phyloP scores from a whole-genome alignment of 495 filamentous ascomycete genomes.

The Penicillium nucicola region DNA sequence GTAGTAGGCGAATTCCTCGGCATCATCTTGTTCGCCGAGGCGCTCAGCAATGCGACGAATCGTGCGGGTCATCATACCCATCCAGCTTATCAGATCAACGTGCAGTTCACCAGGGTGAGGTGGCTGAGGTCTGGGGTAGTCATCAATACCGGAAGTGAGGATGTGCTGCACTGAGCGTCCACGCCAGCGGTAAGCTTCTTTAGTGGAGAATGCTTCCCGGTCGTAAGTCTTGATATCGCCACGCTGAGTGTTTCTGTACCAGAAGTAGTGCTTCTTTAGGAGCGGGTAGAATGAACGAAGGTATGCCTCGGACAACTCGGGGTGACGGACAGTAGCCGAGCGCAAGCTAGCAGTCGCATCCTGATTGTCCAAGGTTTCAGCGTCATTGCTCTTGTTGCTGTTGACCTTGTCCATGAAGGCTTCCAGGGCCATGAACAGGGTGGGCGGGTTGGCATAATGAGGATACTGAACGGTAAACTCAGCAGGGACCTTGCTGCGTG shows the following conservation, averaged over 20 bases:
- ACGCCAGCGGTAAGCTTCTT: slow-evolving; percentile 94
- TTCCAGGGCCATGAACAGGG: slow-evolving; percentile 85
- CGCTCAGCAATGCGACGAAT: slow-evolving; percentile 73
- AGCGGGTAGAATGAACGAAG: slow-evolving; percentile 85
- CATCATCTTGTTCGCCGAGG: slow-evolving; percentile 72
- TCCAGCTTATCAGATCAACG: slow-evolving; percentile 92
- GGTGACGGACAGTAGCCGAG: slow-evolving; percentile 61
- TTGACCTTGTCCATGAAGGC: slow-evolving; percentile 74
- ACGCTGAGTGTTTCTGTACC: slow-evolving; percentile 89
- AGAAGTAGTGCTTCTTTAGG: slow-evolving; percentile 84
- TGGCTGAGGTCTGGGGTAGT: slow-evolving; percentile 91
- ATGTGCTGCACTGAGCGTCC: slow-evolving; percentile 84
- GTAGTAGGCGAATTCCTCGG: slow-evolving; percentile 63
- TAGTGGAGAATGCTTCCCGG: slow-evolving; percentile 76
- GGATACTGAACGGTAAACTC: slow-evolving; percentile 97
- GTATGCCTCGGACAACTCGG: slow-evolving; percentile 66
- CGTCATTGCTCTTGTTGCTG: slow-evolving; percentile 29
- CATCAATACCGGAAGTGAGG: slow-evolving; percentile 89
- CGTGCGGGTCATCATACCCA: slow-evolving; percentile 87
- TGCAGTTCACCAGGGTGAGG: slow-evolving; percentile 98
- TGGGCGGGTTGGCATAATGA: slow-evolving; percentile 98
- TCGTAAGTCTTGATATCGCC: slow-evolving; percentile 92
- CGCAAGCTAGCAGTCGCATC: slow-evolving; percentile 36
- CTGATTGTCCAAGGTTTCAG: slow-evolving; percentile 15
- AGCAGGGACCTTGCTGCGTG: slow-evolving; percentile 89